Conservation (phyloP, 129 eudicot species). For the Ambrosia artemisiifolia region DNA sequence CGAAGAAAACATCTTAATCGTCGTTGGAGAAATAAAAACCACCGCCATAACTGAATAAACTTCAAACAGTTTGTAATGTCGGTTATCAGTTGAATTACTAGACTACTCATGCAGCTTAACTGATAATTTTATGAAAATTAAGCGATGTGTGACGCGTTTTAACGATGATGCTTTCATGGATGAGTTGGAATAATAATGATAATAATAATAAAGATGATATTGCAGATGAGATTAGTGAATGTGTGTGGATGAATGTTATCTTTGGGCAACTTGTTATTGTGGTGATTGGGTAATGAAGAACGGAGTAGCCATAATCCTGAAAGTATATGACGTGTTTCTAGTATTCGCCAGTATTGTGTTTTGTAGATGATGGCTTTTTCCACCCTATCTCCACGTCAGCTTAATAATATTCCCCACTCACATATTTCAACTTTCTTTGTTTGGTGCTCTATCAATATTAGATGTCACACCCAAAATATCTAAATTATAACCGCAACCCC, state of each 20-base stretch:
- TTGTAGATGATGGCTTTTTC: neutral
- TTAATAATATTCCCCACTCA: neutral
- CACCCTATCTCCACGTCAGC: conserved; percentile 13
- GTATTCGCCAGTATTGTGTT: conserved; percentile 17
- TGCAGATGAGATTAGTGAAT: neutral
- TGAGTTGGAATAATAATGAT: no score
- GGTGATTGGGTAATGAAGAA: conserved; percentile 12
- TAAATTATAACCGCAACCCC: no score
- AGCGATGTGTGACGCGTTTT: neutral
- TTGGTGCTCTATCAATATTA: no score
- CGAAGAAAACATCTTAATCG: conserved; percentile 27
- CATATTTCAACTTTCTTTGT: neutral
- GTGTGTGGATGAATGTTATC: conserved; percentile 9
- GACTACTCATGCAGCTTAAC: conserved; percentile 55
- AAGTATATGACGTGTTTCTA: conserved; percentile 1
- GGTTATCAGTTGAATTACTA: conserved; percentile 19
- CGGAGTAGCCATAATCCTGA: neutral
- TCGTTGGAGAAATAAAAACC: conserved; percentile 36
- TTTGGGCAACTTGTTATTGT: conserved; percentile 1
- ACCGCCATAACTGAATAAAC: conserved; percentile 41
- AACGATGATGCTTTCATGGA: conserved; percentile 21
- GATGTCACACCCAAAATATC: no score
- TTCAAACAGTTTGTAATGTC: conserved; percentile 24
- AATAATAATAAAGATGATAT: neutral
- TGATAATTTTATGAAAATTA: neutral